Base-by-base conservation (phyloP, 139 green algal genomes). In the Chlorella sp. region DNA sequence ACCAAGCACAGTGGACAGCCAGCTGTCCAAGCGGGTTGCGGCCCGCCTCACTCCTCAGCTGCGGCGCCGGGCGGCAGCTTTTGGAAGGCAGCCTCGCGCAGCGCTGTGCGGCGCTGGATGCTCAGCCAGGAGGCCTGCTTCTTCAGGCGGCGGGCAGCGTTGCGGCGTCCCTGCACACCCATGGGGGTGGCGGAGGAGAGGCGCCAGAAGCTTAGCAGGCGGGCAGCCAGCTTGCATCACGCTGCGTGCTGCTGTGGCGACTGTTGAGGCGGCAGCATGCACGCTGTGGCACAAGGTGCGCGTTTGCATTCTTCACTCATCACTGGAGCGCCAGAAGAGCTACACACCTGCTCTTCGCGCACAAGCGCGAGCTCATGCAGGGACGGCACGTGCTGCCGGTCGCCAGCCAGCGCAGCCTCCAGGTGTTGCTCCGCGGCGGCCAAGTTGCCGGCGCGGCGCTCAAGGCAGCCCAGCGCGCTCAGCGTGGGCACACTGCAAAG, bases 321-420 rank as follows among this genome's bases (percentile, higher is more conserved):
- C n/a, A n/a, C 44, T 9, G 9, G 44, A 51, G 44, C 44, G 9
- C 44, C 9, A 51, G 44, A 9, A 51, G 7, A 51, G 44, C 44
- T 9, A 51, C 44, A 51, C 65, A 74, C 80, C 65, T 85, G 80
- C 65, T n/a, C 80, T 30, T 85, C n/a, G 12, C 64, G 67, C 51
- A 90, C n/a, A 51, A 84, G 23, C 26, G 85, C 38, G 78, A 93
- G 78, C 83, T 92, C 90, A 30, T 84, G 25, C 64, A 93, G 68
- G 51, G 91, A 83, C 6, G 82, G 56, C 18, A 79, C n/a, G 28
- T 85, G 84, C 39, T 63, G 23, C 0, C 85, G 88, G 47, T 92
- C 83, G 23, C 63, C 25, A 5, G 80, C 67, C 74, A 94, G 79
- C 3, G 91, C 91, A 15, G 78, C 84, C 16, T 60, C 15, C 17